phyloP scores from a whole-genome alignment of 2,329 filamentous ascomycete species.

The Xylaria sp. region DNA sequence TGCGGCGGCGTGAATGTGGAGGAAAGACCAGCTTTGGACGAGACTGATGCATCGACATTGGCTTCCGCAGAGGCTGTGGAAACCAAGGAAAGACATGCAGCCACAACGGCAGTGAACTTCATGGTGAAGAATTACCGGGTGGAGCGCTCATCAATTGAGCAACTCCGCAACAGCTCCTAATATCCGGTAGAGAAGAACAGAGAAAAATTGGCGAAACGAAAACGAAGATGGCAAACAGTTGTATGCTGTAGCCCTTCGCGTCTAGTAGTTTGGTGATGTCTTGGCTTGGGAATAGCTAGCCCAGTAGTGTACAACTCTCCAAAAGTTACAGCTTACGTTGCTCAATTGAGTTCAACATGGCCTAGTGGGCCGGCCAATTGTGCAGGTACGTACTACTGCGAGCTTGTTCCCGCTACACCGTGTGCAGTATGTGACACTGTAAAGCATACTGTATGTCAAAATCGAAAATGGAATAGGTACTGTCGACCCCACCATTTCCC shows the following conservation, averaged over 20 bases:
- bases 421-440: too few species aligned
- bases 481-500: background rate
- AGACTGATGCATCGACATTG: conserved; percentile 52
- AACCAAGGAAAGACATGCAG: conserved; percentile 69
- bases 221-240: conserved; percentile 31
- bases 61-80: conserved; percentile 57
- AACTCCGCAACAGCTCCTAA: conserved; percentile 39
- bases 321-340: conserved; percentile 50
- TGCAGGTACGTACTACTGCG: background rate
- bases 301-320: conserved; percentile 37
- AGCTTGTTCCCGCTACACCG: too few species aligned
- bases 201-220: conserved; percentile 23
- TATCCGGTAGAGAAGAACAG: conserved; percentile 10
- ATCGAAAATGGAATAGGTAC: too few species aligned
- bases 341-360: conserved; percentile 40
- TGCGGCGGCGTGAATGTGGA: conserved; percentile 83
- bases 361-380: background rate
- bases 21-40: conserved; percentile 69
- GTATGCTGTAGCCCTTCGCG: conserved; percentile 36
- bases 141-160: conserved; percentile 50
- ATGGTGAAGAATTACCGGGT: conserved; percentile 52
- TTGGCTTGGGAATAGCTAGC: conserved; percentile 41
- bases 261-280: conserved; percentile 28
- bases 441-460: too few species aligned
- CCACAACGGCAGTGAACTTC: conserved; percentile 63